Evolutionary conservation across 805 yeast species (phyloP), one percentile per base, ranked within the genome.

Genomic region (Schizosaccharomyces octosporus): DNA sequence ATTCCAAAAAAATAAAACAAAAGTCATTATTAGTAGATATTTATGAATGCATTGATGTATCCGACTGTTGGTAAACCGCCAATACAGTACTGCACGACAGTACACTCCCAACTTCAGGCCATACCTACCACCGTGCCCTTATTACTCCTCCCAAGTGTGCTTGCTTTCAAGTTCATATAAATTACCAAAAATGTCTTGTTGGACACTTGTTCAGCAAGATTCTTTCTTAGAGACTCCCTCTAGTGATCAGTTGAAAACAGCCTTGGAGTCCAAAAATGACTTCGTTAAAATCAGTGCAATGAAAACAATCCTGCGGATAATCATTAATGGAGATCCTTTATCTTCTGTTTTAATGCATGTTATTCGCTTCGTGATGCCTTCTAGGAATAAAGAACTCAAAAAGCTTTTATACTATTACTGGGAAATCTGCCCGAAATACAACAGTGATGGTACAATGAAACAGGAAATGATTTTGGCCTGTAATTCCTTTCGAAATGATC

Each of bases 391-490:
- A 73, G 85, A 83, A 68, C 80, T 94, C 73, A 93, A 93, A 78
- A 93, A 89, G 73, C 77, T 93, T 70, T 76, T 94, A 65, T 93
- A 90, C 69, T 86, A 87, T 68, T 93, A 93, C 76, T 93, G 97
- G 97, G 99, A 93, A 73, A 87, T 90, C 62, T 94, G 95, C 70
- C 94, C 95, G 62, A 94, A 94, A 73, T 76, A 84, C 66, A 95
- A 87, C 67, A 76, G 78, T 45, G 84, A 84, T 61, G 97, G 97
- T 3, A 59, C 61, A 0, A 80, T 94, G 78, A 87, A 87, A 74
- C 97, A 90, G 72, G 99, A 93, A 75, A 93, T 93, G 97, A 90
- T 94, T 73, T 80, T 93, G 65, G 97, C 90, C 60, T 93, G 66
- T 76, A 94, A 94, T 72, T 96, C 97, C 61, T 87, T 93, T 69